Base-by-base conservation (phyloP, 306 rosid species). In the Inga laurina region DNA sequence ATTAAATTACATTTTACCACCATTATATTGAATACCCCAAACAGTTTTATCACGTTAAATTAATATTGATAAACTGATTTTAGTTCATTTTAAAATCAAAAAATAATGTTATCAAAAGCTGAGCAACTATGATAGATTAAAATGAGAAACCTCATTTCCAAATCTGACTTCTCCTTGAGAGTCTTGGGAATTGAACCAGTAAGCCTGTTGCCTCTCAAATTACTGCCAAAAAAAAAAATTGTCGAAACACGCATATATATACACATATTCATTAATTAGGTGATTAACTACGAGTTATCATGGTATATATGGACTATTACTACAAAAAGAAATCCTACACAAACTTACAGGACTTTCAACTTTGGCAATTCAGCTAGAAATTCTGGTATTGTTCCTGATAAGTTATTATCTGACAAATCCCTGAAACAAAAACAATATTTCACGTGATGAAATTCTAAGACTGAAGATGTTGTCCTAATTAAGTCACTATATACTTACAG, bases 391-490 rank as follows among this genome's bases (percentile, higher is more conserved):
- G 74, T 10, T 39, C 90, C 90, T 0, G 88, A 80, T n/a, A 89
- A 78, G 8, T 79, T 76, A 61, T 89, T 89, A 71, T 54, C 15
- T 21, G 90, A 85, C 41, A 87, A 85, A 79, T 89, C 85, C 79
- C 90, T 89, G 54, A 24, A 43, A 59, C 7, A 62, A 4, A 4
- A 61, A 49, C 7, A 37, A 37, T 3, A 37, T 57, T 76, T 59
- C 24, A 24, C 0, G 0, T 9, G 32, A 59, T 8, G 30, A 59
- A 59, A n/a, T 24, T 24, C 6, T 10, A 24, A 0, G 43, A 11
- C 34, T 24, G 7, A 61, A 24, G 8, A 61, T 22, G 14, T 2
- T 24, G 35, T 61, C 18, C 7, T 59, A 22, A 59, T 19, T 18
- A 27, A 22, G 4, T 64, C 19, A 27, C 37, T 30, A 8, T 27